phyloP scores from a whole-genome alignment of 2,329 filamentous ascomycete species.

The Pseudogymnoascus sp. region DNA sequence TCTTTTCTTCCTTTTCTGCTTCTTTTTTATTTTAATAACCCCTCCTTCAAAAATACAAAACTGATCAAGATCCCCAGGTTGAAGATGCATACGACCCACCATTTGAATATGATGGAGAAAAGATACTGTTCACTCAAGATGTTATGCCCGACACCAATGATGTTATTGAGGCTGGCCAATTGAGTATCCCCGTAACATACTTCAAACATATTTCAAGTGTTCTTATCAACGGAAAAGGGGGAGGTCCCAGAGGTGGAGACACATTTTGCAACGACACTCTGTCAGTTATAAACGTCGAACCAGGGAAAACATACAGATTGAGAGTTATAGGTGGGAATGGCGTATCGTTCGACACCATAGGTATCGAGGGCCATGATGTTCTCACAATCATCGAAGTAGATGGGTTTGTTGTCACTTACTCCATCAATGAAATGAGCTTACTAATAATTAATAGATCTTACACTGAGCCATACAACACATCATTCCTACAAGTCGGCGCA shows the following conservation, averaged over 20 bases:
- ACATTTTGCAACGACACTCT: constrained; percentile 21
- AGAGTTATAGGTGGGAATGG: constrained; percentile 51
- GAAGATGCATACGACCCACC: constrained; percentile 22
- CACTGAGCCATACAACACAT: constrained; percentile 33
- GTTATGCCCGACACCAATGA: constrained; percentile 49
- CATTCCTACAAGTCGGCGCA: constrained; percentile 39
- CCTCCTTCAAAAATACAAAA: no score
- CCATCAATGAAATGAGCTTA: constrained; percentile 13
- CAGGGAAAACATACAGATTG: constrained; percentile 53
- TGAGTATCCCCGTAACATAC: constrained; percentile 43
- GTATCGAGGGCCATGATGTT: constrained; percentile 48
- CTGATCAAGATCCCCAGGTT: not conserved
- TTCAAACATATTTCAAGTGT: constrained; percentile 37
- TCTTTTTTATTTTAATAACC: no score
- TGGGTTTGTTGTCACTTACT: constrained; percentile 26
- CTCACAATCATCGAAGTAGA: constrained; percentile 56
- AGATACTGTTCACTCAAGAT: constrained; percentile 44
- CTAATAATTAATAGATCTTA: constrained; percentile 28
- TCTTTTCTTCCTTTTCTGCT: no score
- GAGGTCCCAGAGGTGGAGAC: constrained; percentile 17
- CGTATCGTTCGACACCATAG: constrained; percentile 46
- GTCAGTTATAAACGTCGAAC: constrained; percentile 49
- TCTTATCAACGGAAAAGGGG: constrained; percentile 52
- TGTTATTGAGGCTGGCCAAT: constrained; percentile 36
- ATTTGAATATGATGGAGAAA: not conserved